These are phyloP conservation scores for Adansonia gregorii DNA, from an alignment of 441 rosid genomes.

Conservation along the genomic window DNA sequence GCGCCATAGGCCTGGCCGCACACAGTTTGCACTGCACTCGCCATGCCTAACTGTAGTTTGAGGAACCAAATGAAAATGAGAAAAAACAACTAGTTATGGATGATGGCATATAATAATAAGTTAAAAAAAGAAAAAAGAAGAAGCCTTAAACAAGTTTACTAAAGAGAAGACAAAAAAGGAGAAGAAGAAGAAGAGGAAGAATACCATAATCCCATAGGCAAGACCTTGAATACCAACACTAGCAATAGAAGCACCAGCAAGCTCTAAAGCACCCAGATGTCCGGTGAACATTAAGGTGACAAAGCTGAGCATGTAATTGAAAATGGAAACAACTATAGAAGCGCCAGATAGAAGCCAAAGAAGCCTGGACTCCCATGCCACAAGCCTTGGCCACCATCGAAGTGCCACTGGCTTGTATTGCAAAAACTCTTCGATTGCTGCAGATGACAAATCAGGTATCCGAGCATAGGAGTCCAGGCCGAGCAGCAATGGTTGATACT, in stretches of 20 bases:
- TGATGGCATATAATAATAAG: not conserved
- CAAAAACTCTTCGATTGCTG: conserved; percentile 65
- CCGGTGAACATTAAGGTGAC: conserved; percentile 85
- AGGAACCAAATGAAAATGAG: not conserved
- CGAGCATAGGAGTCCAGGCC: conserved; percentile 59
- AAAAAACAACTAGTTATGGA: not conserved
- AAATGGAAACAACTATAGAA: conserved; percentile 69
- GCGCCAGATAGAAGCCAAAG: conserved; percentile 83
- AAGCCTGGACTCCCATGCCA: conserved; percentile 80
- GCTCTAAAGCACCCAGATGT: conserved; percentile 74
- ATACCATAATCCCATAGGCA: conserved; percentile 93
- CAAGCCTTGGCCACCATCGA: conserved; percentile 76
- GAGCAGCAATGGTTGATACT: conserved; percentile 53
- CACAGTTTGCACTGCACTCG: conserved; percentile 95
- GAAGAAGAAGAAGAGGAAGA: not conserved
- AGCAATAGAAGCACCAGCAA: conserved; percentile 91
- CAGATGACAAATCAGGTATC: conserved; percentile 59
- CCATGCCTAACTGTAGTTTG: conserved; percentile 83
- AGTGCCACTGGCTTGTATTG: conserved; percentile 40
- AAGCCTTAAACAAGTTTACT: not conserved
- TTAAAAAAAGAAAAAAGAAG: too few species aligned
- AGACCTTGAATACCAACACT: conserved; percentile 93
- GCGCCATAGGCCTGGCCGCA: conserved; percentile 99
- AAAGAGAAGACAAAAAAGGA: not conserved
- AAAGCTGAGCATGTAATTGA: conserved; percentile 85